Evolutionary conservation across 2,329 filamentous ascomycete species (phyloP).

Genomic region (Colletotrichum sp.): DNA sequence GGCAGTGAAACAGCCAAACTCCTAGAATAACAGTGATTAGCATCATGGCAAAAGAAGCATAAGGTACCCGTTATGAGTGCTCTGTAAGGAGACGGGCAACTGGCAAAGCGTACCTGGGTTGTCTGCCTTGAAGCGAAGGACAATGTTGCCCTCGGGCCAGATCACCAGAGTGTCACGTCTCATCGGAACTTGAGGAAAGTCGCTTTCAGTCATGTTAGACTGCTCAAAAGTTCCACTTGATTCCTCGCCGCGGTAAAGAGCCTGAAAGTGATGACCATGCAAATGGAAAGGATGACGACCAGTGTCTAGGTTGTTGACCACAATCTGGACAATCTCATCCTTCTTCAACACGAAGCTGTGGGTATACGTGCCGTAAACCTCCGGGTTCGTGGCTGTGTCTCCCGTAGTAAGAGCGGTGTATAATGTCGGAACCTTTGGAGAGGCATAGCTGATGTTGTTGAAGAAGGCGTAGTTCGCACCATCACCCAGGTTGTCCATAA

Average conservation of each 20-base stretch:
- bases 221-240: constrained; percentile 61
- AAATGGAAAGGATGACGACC: constrained; percentile 79
- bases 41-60: background rate
- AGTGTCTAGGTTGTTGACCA: constrained; percentile 78
- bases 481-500: constrained; percentile 65
- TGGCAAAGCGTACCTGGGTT: constrained; percentile 59
- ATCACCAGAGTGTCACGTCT: constrained; percentile 73
- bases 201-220: constrained; percentile 45
- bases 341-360: constrained; percentile 72
- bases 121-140: constrained; percentile 70
- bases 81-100: no score
- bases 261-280: constrained; percentile 79
- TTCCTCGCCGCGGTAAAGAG: constrained; percentile 64
- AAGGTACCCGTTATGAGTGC: rapidly evolving
- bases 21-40: constrained; percentile 25
- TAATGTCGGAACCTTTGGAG: constrained; percentile 78
- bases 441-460: constrained; percentile 78
- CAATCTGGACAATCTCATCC: constrained; percentile 72
- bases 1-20: constrained; percentile 53
- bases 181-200: constrained; percentile 63
- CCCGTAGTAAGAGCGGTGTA: constrained; percentile 75
- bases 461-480: constrained; percentile 69
- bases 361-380: constrained; percentile 70
- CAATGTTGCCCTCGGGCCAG: constrained; percentile 68
- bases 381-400: constrained; percentile 60